phyloP scores from a whole-genome alignment of 2,329 filamentous ascomycete species.

The Aspergillus proliferans region DNA sequence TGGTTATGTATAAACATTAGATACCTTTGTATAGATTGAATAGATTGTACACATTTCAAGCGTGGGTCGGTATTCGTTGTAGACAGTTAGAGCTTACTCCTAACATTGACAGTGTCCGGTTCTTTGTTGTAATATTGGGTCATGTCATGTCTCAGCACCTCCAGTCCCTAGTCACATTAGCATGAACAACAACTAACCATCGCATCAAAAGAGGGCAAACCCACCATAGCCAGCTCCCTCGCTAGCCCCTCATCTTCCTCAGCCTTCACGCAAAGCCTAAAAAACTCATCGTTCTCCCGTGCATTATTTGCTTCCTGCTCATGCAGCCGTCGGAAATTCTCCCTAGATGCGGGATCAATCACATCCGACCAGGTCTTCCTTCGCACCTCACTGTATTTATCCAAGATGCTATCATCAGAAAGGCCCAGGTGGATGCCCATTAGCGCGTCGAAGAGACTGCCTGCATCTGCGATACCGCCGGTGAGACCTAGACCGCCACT shows the following conservation, averaged over 20 bases:
- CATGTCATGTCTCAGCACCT: constrained; percentile 28
- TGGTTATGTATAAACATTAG: not conserved
- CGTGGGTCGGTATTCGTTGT: too few species aligned
- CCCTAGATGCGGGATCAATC: constrained; percentile 37
- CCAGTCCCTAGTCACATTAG: constrained; percentile 14
- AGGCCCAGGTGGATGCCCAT: constrained; percentile 35
- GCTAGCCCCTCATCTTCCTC: constrained; percentile 23
- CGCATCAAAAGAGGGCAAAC: constrained; percentile 2
- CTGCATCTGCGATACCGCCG: constrained; percentile 59
- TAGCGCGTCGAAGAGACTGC: constrained; percentile 56
- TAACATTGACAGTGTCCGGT: not conserved
- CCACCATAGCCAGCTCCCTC: constrained; percentile 21
- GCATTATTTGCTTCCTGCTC: constrained; percentile 30
- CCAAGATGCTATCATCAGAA: constrained; percentile 37
- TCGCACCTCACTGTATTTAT: constrained; percentile 38
- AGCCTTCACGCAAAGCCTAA: constrained; percentile 26
- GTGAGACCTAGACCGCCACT: constrained; percentile 58
- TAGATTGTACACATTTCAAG: not conserved
- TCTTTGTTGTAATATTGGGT: constrained; percentile 23
- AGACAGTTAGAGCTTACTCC: not conserved
- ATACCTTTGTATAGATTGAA: not conserved
- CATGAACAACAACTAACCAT: not conserved
- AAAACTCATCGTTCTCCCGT: constrained; percentile 32
- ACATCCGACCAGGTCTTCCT: constrained; percentile 34
- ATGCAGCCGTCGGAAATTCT: constrained; percentile 35